A percentile compares a stretch with the other conserved stretches of the same genome.
phyloP scores from a whole-genome alignment of 345 rosid species.

The Eucalyptus curtisii region DNA sequence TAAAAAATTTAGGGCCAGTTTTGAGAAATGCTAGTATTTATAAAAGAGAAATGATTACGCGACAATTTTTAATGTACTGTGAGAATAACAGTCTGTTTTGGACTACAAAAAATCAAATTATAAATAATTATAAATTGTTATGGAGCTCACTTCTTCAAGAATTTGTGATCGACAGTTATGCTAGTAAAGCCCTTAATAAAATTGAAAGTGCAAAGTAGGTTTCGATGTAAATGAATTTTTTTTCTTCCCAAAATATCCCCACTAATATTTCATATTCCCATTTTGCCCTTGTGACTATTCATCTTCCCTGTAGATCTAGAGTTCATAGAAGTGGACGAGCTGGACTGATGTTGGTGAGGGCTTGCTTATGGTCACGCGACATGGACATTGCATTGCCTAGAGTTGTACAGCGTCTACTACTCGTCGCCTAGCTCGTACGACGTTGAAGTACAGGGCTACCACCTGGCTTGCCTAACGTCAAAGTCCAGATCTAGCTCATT shows the following conservation, averaged over 20 bases:
- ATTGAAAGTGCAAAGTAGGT: not conserved
- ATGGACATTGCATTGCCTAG: no score
- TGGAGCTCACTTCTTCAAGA: fast-evolving
- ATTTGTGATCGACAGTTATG: no score
- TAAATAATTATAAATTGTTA: no score
- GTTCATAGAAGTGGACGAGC: no score
- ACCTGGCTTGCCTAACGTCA: not conserved
- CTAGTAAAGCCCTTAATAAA: not conserved
- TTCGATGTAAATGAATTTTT: not conserved
- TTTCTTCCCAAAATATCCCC: not conserved
- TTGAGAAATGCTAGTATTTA: no score
- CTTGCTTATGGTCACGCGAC: not conserved
- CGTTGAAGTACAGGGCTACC: not conserved
- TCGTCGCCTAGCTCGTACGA: no score
- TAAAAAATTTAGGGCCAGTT: no score
- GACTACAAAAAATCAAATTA: no score
- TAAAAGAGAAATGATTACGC: no score
- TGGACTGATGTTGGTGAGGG: not conserved
- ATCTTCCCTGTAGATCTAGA: no score
- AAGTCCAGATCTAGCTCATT: not conserved
- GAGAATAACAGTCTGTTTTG: not conserved
- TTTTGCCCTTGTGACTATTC: not conserved
- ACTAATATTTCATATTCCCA: not conserved
- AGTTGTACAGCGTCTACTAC: not conserved
- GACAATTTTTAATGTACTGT: no score